Evolutionary conservation across 495 filamentous ascomycete species (phyloP).

Genomic region (Entonaema liquescens): DNA sequence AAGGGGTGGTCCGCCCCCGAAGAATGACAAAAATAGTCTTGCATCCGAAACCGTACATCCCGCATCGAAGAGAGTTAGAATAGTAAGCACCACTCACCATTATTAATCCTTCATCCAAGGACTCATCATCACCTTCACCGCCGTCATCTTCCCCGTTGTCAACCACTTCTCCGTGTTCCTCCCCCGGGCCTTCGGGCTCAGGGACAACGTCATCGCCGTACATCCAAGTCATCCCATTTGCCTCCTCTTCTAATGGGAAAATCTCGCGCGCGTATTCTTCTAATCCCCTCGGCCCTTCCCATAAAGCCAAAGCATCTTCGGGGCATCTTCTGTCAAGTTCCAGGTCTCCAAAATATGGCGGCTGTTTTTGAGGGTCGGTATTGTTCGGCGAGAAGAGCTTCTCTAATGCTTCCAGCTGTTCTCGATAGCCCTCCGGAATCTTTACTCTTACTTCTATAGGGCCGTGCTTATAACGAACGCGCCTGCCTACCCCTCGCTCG

Average conservation of each 20-base stretch:
- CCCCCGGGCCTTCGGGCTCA: constrained; percentile 30
- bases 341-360: constrained; percentile 63
- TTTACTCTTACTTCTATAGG: constrained; percentile 86
- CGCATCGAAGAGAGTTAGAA: background rate
- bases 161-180: constrained; percentile 40
- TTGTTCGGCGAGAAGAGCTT: constrained; percentile 68
- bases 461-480: constrained; percentile 77
- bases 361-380: constrained; percentile 62
- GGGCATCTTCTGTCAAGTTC: constrained; percentile 69
- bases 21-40: background rate
- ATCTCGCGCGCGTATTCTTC: constrained; percentile 97
- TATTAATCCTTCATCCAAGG: constrained; percentile 56
- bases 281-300: constrained; percentile 90
- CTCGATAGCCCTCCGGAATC: constrained; percentile 87
- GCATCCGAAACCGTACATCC: background rate
- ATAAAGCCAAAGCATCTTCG: constrained; percentile 76
- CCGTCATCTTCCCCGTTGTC: constrained; percentile 43
- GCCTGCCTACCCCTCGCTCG: constrained; percentile 76
- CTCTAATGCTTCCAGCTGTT: constrained; percentile 80
- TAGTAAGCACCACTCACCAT: constrained; percentile 43
- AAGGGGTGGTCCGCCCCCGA: background rate
- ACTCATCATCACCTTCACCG: constrained; percentile 48
- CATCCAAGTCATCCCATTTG: constrained; percentile 96
- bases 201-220: constrained; percentile 51
- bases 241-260: constrained; percentile 91